Conservation (phyloP, 352 stramenopile species). For the Aphanomyces invadans region DNA sequence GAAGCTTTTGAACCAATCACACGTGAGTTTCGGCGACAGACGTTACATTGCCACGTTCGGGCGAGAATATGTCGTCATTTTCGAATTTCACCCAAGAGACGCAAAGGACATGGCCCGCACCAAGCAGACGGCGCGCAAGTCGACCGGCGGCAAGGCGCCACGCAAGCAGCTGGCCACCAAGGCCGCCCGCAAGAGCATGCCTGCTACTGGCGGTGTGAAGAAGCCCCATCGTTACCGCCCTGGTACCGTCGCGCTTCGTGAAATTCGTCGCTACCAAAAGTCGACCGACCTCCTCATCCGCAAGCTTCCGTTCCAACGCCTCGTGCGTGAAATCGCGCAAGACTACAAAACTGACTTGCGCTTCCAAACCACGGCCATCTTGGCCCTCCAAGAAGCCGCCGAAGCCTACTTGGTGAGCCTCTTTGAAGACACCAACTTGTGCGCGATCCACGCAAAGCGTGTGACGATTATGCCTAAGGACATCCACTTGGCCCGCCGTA, state of each 20-base stretch:
- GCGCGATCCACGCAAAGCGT: slow-evolving; percentile 93
- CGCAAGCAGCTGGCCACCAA: slow-evolving; percentile 92
- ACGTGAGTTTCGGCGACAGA: too few relatives aligned
- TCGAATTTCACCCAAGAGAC: background rate
- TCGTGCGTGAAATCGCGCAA: slow-evolving; percentile 92
- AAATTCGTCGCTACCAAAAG: slow-evolving; percentile 92
- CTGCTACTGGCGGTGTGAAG: slow-evolving; percentile 90
- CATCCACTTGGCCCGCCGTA: slow-evolving; percentile 91
- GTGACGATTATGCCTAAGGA: slow-evolving; percentile 97
- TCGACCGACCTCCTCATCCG: slow-evolving; percentile 88
- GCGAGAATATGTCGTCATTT: slow-evolving; percentile 3
- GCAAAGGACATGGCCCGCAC: slow-evolving; percentile 89
- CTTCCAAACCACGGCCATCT: slow-evolving; percentile 92
- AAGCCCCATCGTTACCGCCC: slow-evolving; percentile 69
- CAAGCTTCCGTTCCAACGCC: slow-evolving; percentile 85
- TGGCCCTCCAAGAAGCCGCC: slow-evolving; percentile 89
- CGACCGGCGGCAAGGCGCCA: slow-evolving; percentile 89
- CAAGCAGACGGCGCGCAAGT: slow-evolving; percentile 97
- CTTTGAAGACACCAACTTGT: slow-evolving; percentile 95
- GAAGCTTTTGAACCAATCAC: too few relatives aligned
- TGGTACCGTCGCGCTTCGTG: slow-evolving; percentile 83
- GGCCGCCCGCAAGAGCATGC: slow-evolving; percentile 87
- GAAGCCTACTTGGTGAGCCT: slow-evolving; percentile 93
- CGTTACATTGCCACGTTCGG: too few relatives aligned
- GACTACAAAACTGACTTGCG: slow-evolving; percentile 95